Evolutionary conservation across 2,329 filamentous ascomycete genomes (phyloP).

Genomic region (Aspergillus sp.): DNA sequence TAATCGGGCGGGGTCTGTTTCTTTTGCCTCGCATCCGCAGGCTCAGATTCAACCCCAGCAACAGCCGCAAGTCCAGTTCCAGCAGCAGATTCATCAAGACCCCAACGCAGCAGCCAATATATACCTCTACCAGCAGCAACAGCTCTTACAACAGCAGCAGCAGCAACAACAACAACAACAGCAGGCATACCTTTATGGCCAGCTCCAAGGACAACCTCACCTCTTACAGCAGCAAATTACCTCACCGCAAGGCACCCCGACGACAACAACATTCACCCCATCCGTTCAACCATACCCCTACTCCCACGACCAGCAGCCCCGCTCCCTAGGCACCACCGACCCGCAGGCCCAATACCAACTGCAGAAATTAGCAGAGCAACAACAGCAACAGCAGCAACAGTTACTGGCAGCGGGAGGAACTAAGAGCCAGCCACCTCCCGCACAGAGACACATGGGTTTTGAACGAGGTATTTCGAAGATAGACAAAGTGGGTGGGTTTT

Average conservation of each 20-base stretch:
- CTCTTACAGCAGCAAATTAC: slow-evolving; percentile 3
- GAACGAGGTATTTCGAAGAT: too few relatives aligned
- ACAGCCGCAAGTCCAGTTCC: neutral
- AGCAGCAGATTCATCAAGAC: neutral
- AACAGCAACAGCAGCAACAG: slow-evolving; percentile 15
- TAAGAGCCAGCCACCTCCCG: too few relatives aligned
- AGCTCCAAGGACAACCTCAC: slow-evolving; percentile 5
- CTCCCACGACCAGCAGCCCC: too few relatives aligned
- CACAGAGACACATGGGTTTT: too few relatives aligned
- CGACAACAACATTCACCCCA: slow-evolving; percentile 4
- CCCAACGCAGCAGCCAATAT: neutral
- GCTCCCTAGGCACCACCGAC: too few relatives aligned
- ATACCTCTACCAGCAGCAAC: neutral
- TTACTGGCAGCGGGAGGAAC: neutral
- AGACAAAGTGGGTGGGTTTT: too few relatives aligned
- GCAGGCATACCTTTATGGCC: neutral
- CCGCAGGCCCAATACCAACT: too few relatives aligned
- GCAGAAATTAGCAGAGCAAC: neutral
- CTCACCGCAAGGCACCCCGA: neutral
- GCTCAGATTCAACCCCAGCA: slow-evolving; percentile 9
- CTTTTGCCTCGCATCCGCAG: slow-evolving; percentile 24
- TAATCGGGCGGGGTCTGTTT: slow-evolving; percentile 16
- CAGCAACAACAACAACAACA: neutral
- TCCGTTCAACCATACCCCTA: too few relatives aligned
- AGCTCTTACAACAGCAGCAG: neutral